A percentile compares a stretch with the other conserved stretches of the same genome.
Evolutionary conservation across 2,329 filamentous ascomycete genomes (phyloP).

Genomic region (Alternaria consortialis): DNA sequence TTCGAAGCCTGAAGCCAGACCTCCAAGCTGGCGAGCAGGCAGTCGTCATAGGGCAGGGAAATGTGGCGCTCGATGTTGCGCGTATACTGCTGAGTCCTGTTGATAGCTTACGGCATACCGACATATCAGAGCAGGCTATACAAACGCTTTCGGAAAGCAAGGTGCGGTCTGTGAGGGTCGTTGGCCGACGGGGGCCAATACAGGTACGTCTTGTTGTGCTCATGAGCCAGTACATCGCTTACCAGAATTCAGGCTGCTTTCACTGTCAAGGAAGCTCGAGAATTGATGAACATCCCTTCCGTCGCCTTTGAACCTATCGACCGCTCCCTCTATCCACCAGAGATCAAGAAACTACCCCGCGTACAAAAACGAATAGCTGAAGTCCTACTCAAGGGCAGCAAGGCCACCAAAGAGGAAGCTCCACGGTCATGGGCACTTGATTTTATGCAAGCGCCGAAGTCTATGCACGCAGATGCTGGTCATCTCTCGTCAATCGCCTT

Average conservation of each 20-base stretch:
- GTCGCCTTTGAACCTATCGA: constrained; percentile 78
- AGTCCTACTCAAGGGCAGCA: constrained; percentile 78
- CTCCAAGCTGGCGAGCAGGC: constrained; percentile 80
- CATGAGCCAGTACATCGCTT: background rate
- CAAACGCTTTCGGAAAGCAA: constrained; percentile 75
- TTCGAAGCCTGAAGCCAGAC: constrained; percentile 75
- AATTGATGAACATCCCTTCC: constrained; percentile 78
- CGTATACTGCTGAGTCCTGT: constrained; percentile 83
- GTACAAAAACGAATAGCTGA: constrained; percentile 81
- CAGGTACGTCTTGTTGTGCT: constrained; percentile 64
- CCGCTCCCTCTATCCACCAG: constrained; percentile 70
- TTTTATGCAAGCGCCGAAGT: constrained; percentile 81
- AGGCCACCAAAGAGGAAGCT: constrained; percentile 58
- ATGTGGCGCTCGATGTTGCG: constrained; percentile 93
- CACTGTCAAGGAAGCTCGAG: constrained; percentile 92
- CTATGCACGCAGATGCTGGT: constrained; percentile 66
- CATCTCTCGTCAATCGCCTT: constrained; percentile 74
- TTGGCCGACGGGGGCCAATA: constrained; percentile 87
- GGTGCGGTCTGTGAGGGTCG: constrained; percentile 82
- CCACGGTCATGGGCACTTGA: constrained; percentile 82
- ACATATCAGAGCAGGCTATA: constrained; percentile 87
- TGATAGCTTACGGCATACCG: constrained; percentile 77
- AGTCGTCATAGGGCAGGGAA: constrained; percentile 91
- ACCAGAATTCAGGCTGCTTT: constrained; percentile 74
- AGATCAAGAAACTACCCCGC: constrained; percentile 75